phyloP scores from a whole-genome alignment of 352 stramenopile species.

The Pythium graminicola region DNA sequence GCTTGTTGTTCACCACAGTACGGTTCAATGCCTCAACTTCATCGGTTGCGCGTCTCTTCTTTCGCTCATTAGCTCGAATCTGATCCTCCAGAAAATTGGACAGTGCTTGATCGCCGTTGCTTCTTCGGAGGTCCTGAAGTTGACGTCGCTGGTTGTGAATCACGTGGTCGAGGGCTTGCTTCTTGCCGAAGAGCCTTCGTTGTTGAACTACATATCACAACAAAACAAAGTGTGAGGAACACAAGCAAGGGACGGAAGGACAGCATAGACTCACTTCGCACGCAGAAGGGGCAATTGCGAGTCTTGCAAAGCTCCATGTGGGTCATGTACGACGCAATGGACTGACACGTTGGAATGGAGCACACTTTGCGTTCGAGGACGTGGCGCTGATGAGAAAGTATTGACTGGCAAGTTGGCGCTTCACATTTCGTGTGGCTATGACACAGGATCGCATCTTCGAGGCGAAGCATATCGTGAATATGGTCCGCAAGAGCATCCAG shows the following conservation, averaged over 20 bases:
- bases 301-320: conserved; percentile 25
- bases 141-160: conserved; percentile 18
- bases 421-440: conserved; percentile 24
- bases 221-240: neutral
- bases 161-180: conserved; percentile 15
- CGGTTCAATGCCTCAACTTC: conserved; percentile 30
- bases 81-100: conserved; percentile 24
- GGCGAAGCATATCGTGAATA: conserved; percentile 24
- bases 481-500: conserved; percentile 32
- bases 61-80: conserved; percentile 24
- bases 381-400: conserved; percentile 22
- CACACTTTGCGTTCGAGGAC: conserved; percentile 17
- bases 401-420: conserved; percentile 15
- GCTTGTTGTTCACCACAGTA: conserved; percentile 18
- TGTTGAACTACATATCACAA: conserved; percentile 17
- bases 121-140: conserved; percentile 9
- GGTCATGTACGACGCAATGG: conserved; percentile 21
- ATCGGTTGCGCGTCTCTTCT: conserved; percentile 21
- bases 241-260: neutral
- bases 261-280: conserved; percentile 26
- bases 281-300: conserved; percentile 27
- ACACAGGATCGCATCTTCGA: conserved; percentile 31
- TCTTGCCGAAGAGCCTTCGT: conserved; percentile 21
- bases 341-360: conserved; percentile 17
- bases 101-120: conserved; percentile 8